Conservation (phyloP, 176 grass and related monocot genomes). For the Tillandsia leiboldiana region DNA sequence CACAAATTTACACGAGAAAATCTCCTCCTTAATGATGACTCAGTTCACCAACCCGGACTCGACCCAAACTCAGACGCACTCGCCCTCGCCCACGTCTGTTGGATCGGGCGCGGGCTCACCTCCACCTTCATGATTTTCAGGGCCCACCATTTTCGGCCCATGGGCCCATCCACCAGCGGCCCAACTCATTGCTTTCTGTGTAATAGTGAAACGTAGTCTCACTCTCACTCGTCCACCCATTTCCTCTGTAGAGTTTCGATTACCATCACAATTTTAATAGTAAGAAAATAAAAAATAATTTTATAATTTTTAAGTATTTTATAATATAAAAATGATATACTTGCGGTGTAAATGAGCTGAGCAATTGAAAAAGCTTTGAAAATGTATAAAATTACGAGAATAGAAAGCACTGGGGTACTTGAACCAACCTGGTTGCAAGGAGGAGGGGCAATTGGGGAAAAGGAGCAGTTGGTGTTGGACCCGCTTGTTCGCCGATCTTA, state of each 20-base stretch:
- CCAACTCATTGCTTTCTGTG: neutral
- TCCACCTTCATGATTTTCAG: neutral
- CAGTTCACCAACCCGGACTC: neutral
- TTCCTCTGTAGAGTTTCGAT: no score
- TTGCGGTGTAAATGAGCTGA: no score
- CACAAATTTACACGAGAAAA: neutral
- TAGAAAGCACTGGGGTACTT: no score
- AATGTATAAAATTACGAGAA: no score
- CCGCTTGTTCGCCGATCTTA: neutral
- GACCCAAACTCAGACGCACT: neutral
- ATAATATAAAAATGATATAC: no score
- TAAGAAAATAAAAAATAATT: no score
- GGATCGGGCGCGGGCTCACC: neutral
- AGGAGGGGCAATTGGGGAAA: neutral
- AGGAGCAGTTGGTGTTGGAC: neutral
- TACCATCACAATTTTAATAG: no score
- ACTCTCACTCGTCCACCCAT: no score
- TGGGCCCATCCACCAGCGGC: neutral
- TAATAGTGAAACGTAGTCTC: no score
- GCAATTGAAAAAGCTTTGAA: no score
- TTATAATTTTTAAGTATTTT: no score
- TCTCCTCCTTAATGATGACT: neutral
- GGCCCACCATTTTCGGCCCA: neutral
- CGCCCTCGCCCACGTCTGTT: neutral
- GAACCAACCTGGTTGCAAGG: no score